phyloP scores from a whole-genome alignment of 2,329 filamentous ascomycete genomes.

The Sclerotinia nivalis region DNA sequence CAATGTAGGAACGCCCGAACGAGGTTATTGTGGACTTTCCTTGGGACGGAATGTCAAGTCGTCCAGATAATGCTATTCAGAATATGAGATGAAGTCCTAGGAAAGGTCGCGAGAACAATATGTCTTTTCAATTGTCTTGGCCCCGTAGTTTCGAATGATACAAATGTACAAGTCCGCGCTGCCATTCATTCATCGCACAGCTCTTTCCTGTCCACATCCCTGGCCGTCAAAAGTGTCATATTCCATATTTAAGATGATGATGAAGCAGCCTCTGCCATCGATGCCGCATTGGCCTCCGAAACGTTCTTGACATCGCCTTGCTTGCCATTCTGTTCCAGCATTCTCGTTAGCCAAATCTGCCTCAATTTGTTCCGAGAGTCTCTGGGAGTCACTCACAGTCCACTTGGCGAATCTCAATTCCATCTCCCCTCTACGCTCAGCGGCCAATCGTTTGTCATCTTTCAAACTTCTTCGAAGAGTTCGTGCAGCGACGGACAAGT shows the following conservation, averaged over 20 bases:
- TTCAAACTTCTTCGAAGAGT: conserved; percentile 96
- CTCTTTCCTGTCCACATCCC: conserved; percentile 20
- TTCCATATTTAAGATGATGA: conserved; percentile 31
- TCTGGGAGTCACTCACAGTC: conserved; percentile 67
- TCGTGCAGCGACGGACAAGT: conserved; percentile 92
- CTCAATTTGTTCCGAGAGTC: conserved; percentile 10
- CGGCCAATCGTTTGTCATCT: conserved; percentile 83
- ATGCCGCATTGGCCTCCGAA: conserved; percentile 54
- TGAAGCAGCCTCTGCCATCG: conserved; percentile 36
- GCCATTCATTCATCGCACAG: conserved; percentile 18
- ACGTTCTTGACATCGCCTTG: conserved; percentile 82
- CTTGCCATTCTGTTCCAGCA: conserved; percentile 78
- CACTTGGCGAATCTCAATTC: conserved; percentile 92
- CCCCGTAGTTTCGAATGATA: conserved; percentile 33
- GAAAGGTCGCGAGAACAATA: conserved; percentile 4
- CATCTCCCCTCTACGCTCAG: conserved; percentile 87
- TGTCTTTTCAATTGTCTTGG: conserved; percentile 29
- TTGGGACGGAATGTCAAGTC: background rate
- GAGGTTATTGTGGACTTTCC: background rate
- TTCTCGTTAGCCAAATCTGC: conserved; percentile 30
- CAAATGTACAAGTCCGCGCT: conserved; percentile 36
- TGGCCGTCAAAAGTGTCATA: conserved; percentile 11
- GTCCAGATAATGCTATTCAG: background rate
- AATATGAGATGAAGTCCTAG: background rate
- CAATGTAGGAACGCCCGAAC: background rate